A percentile compares a stretch with the other conserved stretches of the same genome.
Conservation (phyloP, 495 filamentous ascomycete genomes). For the Lasiosphaeria hispida region DNA sequence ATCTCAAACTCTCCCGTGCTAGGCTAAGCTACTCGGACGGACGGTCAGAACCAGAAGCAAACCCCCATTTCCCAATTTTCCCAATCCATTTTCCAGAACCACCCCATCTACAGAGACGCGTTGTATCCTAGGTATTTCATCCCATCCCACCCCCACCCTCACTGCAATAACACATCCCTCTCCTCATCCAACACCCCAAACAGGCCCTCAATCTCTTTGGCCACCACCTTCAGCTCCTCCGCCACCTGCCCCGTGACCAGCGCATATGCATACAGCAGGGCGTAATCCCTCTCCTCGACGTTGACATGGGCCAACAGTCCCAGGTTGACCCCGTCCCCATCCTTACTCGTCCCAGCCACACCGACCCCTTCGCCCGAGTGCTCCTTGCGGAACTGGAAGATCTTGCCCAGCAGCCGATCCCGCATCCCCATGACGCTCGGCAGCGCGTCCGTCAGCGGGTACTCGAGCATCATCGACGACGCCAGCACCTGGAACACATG, state of each 20-base stretch:
- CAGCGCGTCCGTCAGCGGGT: conserved; percentile 82
- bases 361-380: conserved; percentile 22
- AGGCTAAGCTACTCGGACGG: too few species aligned
- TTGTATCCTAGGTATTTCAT: not conserved
- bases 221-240: conserved; percentile 64
- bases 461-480: conserved; percentile 88
- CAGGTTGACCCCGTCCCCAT: not conserved
- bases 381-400: conserved; percentile 78
- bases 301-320: conserved; percentile 25
- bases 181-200: conserved; percentile 80
- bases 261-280: conserved; percentile 55
- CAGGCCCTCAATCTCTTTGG: conserved; percentile 64
- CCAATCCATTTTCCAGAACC: not conserved
- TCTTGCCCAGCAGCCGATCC: conserved; percentile 83
- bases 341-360: not conserved
- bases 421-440: conserved; percentile 77
- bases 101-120: not conserved
- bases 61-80: not conserved
- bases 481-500: conserved; percentile 93
- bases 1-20: too few species aligned
- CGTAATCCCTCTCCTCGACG: conserved; percentile 51
- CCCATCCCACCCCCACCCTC: not conserved
- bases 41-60: too few species aligned
- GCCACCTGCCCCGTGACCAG: conserved; percentile 67
- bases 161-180: conserved; percentile 61